phyloP scores from a whole-genome alignment of 148 eudicot species.

The Silene latifolia region DNA sequence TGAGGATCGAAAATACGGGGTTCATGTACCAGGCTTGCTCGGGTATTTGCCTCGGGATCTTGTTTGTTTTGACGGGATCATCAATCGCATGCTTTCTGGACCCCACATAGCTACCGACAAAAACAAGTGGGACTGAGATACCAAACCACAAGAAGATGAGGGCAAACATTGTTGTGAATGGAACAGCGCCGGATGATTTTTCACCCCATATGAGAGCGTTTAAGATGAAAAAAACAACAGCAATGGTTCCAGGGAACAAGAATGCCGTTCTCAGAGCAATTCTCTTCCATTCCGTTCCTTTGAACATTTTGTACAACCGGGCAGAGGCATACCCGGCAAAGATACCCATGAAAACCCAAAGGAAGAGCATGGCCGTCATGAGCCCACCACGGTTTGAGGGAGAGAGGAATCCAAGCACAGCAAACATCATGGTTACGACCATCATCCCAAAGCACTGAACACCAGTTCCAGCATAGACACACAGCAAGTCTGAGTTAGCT shows the following conservation, averaged over 20 bases:
- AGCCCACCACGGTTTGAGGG: conserved; percentile 55
- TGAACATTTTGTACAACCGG: conserved; percentile 43
- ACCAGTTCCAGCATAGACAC: conserved; percentile 51
- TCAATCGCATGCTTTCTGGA: conserved; percentile 36
- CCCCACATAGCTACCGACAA: conserved; percentile 39
- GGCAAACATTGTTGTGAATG: conserved; percentile 48
- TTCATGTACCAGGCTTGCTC: conserved; percentile 56
- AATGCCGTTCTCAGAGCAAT: conserved; percentile 42
- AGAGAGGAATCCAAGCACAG: conserved; percentile 47
- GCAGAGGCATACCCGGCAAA: conserved; percentile 51
- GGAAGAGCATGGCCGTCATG: conserved; percentile 51
- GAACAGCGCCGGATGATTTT: conserved; percentile 49
- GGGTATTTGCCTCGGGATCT: conserved; percentile 46
- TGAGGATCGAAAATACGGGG: conserved; percentile 46
- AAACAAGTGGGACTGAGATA: conserved; percentile 45
- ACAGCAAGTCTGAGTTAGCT: conserved; percentile 35
- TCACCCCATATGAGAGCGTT: conserved; percentile 49
- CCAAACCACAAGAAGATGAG: conserved; percentile 48
- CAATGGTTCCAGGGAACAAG: conserved; percentile 44
- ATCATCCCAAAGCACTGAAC: conserved; percentile 52
- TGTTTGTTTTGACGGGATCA: conserved; percentile 46
- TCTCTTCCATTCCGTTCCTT: conserved; percentile 51
- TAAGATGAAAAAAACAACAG: conserved; percentile 40
- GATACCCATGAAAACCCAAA: conserved; percentile 52
- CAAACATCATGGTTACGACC: conserved; percentile 45